These are phyloP conservation scores for Oryza officinalis DNA, from an alignment of 176 grass and related monocot genomes.

Conservation along the genomic window DNA sequence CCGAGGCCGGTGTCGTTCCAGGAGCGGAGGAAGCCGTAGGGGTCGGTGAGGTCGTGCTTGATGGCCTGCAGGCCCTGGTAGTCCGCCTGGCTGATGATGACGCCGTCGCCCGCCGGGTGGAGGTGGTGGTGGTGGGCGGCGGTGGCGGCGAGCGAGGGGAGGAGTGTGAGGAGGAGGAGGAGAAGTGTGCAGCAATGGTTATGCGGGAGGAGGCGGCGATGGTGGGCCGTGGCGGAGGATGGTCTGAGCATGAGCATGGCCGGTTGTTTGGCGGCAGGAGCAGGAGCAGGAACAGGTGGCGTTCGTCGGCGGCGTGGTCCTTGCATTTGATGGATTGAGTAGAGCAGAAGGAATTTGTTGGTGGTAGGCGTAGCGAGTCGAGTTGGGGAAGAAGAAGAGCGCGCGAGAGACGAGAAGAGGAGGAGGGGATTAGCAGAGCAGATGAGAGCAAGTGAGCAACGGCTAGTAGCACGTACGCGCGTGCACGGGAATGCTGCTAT, in stretches of 20 bases:
- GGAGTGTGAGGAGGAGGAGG: not conserved
- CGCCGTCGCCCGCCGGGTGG: constrained; percentile 39
- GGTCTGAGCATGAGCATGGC: not conserved
- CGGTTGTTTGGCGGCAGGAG: not conserved
- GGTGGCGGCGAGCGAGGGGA: not conserved
- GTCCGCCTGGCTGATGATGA: constrained; percentile 58
- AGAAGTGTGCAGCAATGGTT: too few species aligned
- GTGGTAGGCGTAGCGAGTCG: too few species aligned
- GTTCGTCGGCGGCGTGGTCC: not conserved
- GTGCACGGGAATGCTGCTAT: too few species aligned
- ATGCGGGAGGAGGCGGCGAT: not conserved
- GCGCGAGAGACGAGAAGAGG: too few species aligned
- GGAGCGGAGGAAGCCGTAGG: constrained; percentile 41
- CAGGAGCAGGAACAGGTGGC: too few species aligned
- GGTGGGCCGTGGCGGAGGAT: not conserved
- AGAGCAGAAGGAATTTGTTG: too few species aligned
- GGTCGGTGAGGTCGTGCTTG: constrained; percentile 59
- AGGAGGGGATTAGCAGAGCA: too few species aligned
- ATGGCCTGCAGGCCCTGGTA: constrained; percentile 70
- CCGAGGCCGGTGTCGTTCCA: constrained; percentile 74
- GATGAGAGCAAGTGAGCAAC: not conserved
- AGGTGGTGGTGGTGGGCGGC: not conserved
- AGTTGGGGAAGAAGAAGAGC: too few species aligned
- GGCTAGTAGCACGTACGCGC: not conserved
- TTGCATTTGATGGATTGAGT: not conserved